A percentile compares a stretch with the other conserved stretches of the same genome.
phyloP scores from a whole-genome alignment of 2,329 filamentous ascomycete genomes.

The Penicillium thymicola region DNA sequence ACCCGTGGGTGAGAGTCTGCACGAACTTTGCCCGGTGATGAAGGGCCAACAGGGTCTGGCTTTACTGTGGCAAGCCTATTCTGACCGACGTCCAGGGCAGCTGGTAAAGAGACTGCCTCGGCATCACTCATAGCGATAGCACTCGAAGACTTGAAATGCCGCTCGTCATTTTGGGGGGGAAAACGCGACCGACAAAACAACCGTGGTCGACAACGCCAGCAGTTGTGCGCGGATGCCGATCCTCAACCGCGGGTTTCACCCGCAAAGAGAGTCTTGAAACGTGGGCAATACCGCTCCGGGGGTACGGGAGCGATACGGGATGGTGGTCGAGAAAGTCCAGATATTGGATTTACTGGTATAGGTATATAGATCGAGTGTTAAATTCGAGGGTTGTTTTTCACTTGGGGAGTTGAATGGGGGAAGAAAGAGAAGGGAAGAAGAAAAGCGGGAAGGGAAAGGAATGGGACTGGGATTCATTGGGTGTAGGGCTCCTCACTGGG shows the following conservation, averaged over 20 bases:
- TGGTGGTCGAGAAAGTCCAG: not conserved
- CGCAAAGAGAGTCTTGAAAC: slow-evolving; percentile 8
- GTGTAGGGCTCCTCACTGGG: slow-evolving; percentile 11
- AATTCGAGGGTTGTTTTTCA: not conserved
- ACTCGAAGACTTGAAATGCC: slow-evolving; percentile 38
- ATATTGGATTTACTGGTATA: slow-evolving; percentile 3
- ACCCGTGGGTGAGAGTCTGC: slow-evolving; percentile 15
- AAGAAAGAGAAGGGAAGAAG: slow-evolving; percentile 16
- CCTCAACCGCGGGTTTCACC: slow-evolving; percentile 25
- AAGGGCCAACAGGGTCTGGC: slow-evolving; percentile 27
- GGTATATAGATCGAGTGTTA: not conserved
- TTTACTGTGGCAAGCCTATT: slow-evolving; percentile 31
- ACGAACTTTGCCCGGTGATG: slow-evolving; percentile 22
- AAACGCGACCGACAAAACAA: slow-evolving; percentile 34
- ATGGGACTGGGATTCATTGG: slow-evolving; percentile 13
- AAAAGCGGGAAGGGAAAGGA: slow-evolving; percentile 20
- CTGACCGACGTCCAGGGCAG: slow-evolving; percentile 36
- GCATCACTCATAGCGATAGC: slow-evolving; percentile 50
- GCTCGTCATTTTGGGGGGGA: slow-evolving; percentile 45
- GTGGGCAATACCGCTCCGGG: slow-evolving; percentile 9
- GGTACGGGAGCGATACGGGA: slow-evolving; percentile 5
- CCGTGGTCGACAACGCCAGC: slow-evolving; percentile 35
- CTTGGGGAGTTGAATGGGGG: slow-evolving; percentile 7
- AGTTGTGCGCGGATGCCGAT: slow-evolving; percentile 34
- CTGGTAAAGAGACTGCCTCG: slow-evolving; percentile 40